Conservation (phyloP, 306 rosid genomes). For the Carpinus viminea region DNA sequence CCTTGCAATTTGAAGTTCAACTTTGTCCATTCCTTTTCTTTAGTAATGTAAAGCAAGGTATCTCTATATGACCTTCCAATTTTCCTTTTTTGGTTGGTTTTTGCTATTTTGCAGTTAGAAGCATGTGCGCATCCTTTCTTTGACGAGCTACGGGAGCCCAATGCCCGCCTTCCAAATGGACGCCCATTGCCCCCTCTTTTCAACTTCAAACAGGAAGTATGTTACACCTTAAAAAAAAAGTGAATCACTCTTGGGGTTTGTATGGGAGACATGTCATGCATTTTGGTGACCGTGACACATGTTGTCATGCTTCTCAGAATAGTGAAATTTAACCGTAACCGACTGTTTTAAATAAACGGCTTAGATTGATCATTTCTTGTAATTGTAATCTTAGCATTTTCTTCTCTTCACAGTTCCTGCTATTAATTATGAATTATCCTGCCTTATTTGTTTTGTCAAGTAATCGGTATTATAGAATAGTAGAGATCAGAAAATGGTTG, state of each 20-base stretch:
- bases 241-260: background rate
- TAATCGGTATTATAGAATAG: background rate
- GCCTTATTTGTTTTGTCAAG: background rate
- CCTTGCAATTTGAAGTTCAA: slow-evolving; percentile 12
- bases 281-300: background rate
- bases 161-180: slow-evolving; percentile 80
- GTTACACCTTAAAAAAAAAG: slow-evolving; percentile 28
- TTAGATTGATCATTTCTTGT: background rate
- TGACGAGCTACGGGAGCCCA: slow-evolving; percentile 90
- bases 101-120: slow-evolving; percentile 64
- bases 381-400: background rate
- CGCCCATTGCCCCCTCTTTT: slow-evolving; percentile 82
- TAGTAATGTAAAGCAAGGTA: background rate
- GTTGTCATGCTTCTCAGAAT: background rate
- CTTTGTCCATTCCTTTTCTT: slow-evolving; percentile 5
- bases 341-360: background rate
- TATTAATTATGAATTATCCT: background rate
- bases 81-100: slow-evolving; percentile 22
- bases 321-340: background rate
- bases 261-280: background rate
- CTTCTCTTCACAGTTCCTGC: background rate
- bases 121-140: slow-evolving; percentile 93
- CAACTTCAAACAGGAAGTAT: slow-evolving; percentile 90
- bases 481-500: background rate
- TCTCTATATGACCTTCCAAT: slow-evolving; percentile 10